Evolutionary conservation across 1,284 basidiomycete species (phyloP).

Genomic region (Ganoderma leucocontextum): DNA sequence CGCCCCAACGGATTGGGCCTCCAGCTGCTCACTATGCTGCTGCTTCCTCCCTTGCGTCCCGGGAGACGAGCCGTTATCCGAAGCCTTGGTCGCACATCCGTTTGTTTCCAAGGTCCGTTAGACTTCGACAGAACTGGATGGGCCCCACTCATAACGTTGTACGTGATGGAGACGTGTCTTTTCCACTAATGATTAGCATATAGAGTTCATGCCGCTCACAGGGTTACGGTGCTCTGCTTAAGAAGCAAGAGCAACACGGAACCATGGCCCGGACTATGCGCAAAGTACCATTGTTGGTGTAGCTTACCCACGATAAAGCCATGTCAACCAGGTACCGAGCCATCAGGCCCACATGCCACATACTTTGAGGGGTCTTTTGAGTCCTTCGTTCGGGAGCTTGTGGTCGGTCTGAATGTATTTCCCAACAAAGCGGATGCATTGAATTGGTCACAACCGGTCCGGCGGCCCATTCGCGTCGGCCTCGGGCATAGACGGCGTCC

Average conservation of each 20-base stretch:
- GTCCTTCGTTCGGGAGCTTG: not conserved
- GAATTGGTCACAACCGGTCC: not conserved
- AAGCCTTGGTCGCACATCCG: not conserved
- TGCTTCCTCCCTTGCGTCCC: conserved; percentile 2
- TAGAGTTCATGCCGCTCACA: conserved; percentile 21
- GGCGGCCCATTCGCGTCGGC: not conserved
- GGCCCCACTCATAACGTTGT: conserved; percentile 6
- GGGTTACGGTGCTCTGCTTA: conserved; percentile 15
- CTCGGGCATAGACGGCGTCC: not conserved
- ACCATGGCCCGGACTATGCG: conserved; percentile 26
- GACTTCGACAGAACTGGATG: not conserved
- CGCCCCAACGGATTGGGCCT: conserved; percentile 16
- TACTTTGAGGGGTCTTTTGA: conserved; percentile 17
- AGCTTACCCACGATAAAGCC: conserved; percentile 15
- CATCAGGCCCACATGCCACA: conserved; percentile 7
- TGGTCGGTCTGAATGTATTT: conserved; percentile 7
- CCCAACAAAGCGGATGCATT: not conserved
- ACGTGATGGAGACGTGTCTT: conserved; percentile 31
- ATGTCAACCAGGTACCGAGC: conserved; percentile 20
- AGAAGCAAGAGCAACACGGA: conserved; percentile 24
- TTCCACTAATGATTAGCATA: conserved; percentile 20
- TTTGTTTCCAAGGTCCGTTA: not conserved
- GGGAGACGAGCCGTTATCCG: conserved; percentile 18
- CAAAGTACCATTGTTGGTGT: conserved; percentile 17
- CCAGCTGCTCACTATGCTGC: not conserved